Base-by-base conservation (phyloP, 2,329 filamentous ascomycete genomes). In the Aspergillaceae sp. region DNA sequence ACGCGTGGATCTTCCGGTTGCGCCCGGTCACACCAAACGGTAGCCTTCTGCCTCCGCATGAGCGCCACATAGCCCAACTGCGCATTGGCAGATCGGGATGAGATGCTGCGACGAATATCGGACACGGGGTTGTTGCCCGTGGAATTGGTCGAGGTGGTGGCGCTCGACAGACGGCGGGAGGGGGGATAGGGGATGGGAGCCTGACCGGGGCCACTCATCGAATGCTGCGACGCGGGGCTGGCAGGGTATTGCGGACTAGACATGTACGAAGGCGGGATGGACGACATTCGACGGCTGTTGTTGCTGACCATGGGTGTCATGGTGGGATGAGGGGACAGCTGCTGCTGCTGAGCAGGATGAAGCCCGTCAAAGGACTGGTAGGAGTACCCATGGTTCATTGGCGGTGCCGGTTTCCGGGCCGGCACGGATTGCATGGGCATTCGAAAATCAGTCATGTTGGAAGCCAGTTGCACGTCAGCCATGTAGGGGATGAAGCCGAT, bases 21-120 rank as follows among this genome's bases (percentile, higher is more conserved):
- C 7, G 91, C 80, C 45, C 90, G 84, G 63, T 97, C 92, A 72
- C 90, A 96, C 92, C 92, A 98, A 4, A 98, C 92, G 0, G 92
- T 98, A 30, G 89, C 92, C 66, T 97, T 97, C 69, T 98, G 92
- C 65, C 90, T 91, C 51, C 92, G 82, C 71, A 98, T 84, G n/a
- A 96, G 77, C 33, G 92, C 90, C 43, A 98, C 92, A 67, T 98
- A 98, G 53, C 88, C 83, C n/a, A 84, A 71, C 51, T 79, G 78
- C 10, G 73, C 73, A 46, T 72, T 74, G 51, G 77, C 79, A 26
- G 87, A 94, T 57, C 87, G 82, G 43, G 85, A 86, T 3, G 88
- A 94, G 29, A 83, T 87, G 29, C 87, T 94, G 54, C 89, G 81
- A 49, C 86, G 83, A 42, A 70, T 63, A 44, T 69, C 65, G 30